A percentile compares a stretch with the other conserved stretches of the same genome.
Evolutionary conservation across 768 basidiomycete genomes (phyloP).

Genomic region (Xerocomellus dryophilus): DNA sequence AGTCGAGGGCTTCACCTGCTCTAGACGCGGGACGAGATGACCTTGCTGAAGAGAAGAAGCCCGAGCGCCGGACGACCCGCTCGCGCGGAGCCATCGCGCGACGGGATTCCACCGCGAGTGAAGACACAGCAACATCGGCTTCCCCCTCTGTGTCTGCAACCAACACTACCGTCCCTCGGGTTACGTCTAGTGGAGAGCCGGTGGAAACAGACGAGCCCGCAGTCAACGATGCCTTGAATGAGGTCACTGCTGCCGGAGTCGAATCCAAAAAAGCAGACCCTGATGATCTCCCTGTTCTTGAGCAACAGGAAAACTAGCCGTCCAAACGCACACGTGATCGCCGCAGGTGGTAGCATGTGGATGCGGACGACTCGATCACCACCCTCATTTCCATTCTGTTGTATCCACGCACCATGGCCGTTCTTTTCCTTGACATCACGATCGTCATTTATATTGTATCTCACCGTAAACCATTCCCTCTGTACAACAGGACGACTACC

Average conservation of each 20-base stretch:
- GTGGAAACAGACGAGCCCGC: slow-evolving; percentile 12
- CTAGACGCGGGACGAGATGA: slow-evolving; percentile 17
- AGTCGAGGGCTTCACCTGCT: slow-evolving; percentile 24
- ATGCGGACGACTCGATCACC: neutral
- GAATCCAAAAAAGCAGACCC: slow-evolving; percentile 7
- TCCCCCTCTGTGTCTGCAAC: slow-evolving; percentile 34
- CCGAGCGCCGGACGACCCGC: slow-evolving; percentile 48
- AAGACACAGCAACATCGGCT: slow-evolving; percentile 39
- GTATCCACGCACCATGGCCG: slow-evolving; percentile 1
- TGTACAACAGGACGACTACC: slow-evolving; percentile 14
- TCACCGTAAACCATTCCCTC: slow-evolving; percentile 1
- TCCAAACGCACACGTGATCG: neutral
- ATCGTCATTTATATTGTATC: slow-evolving; percentile 17
- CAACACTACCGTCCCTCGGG: slow-evolving; percentile 7
- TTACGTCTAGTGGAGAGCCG: slow-evolving; percentile 15
- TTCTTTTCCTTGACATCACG: neutral
- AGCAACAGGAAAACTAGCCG: slow-evolving; percentile 3
- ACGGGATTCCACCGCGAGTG: slow-evolving; percentile 53
- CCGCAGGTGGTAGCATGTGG: neutral
- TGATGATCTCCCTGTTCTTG: neutral
- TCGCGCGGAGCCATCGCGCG: slow-evolving; percentile 41
- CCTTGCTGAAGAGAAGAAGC: slow-evolving; percentile 19
- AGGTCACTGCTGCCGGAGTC: neutral
- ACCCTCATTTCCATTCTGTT: slow-evolving; percentile 1
- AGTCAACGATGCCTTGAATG: slow-evolving; percentile 5